Percentiles rank a stretch among this genome's conserved stretches.
Evolutionary conservation across 768 basidiomycete species (phyloP).

Genomic region (Cantharellus cinnabarinus): DNA sequence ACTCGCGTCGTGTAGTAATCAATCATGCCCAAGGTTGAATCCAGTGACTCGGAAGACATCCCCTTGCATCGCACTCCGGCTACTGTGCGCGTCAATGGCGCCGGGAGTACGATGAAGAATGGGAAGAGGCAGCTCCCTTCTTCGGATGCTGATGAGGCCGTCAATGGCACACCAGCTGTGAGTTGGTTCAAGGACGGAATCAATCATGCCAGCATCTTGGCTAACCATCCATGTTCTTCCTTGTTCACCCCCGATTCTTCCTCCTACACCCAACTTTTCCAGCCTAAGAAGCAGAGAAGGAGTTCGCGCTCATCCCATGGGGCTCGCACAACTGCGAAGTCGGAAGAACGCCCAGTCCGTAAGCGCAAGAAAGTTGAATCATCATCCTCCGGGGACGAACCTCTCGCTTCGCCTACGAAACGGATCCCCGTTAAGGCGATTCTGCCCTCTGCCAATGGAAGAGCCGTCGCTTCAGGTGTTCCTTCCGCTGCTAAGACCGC

Average conservation of each 20-base stretch:
- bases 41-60: not conserved
- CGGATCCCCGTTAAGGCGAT: conserved; percentile 6
- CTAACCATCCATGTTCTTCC: too few species aligned
- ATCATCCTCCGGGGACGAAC: conserved; percentile 13
- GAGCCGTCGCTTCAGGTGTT: not conserved
- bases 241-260: too few species aligned
- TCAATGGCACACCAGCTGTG: too few species aligned
- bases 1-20: too few species aligned
- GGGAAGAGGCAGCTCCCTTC: not conserved
- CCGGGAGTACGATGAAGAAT: not conserved
- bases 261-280: too few species aligned
- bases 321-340: not conserved
- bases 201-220: too few species aligned
- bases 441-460: conserved; percentile 12
- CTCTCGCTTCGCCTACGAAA: conserved; percentile 8
- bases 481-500: not conserved
- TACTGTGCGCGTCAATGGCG: not conserved
- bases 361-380: conserved; percentile 2
- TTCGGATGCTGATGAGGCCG: not conserved
- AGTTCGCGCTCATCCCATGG: not conserved
- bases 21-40: not conserved
- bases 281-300: too few species aligned
- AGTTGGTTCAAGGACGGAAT: too few species aligned
- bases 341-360: not conserved
- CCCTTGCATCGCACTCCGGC: not conserved